A percentile compares a stretch with the other conserved stretches of the same genome.
phyloP scores from a whole-genome alignment of 2,329 filamentous ascomycete genomes.

The Passalora sequoiae region DNA sequence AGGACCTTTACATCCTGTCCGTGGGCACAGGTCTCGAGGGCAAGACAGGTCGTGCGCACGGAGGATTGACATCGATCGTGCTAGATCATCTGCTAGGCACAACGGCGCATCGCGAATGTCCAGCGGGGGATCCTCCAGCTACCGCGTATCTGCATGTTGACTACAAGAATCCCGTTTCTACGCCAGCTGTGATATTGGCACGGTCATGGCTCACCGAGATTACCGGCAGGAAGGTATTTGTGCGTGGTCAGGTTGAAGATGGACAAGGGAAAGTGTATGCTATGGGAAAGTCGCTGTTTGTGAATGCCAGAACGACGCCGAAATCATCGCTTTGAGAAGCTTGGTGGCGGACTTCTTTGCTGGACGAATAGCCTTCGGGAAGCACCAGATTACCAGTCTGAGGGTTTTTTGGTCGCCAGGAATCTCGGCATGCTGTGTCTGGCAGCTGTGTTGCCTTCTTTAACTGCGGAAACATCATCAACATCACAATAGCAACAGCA shows the following conservation, averaged over 20 bases:
- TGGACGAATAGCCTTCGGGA: too few species aligned
- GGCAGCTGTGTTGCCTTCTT: too few species aligned
- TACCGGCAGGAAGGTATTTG: conserved; percentile 18
- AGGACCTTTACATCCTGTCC: conserved; percentile 21
- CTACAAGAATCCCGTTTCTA: conserved; percentile 21
- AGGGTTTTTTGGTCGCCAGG: too few species aligned
- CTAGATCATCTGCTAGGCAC: conserved; percentile 21
- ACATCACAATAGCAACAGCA: too few species aligned
- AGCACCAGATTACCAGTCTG: too few species aligned
- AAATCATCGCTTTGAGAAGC: conserved; percentile 2
- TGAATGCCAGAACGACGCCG: conserved; percentile 8
- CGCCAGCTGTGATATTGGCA: conserved; percentile 19
- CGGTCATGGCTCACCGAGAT: conserved; percentile 20
- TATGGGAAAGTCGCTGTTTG: conserved; percentile 20
- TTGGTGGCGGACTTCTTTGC: too few species aligned
- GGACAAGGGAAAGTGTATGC: conserved; percentile 18
- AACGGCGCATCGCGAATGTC: conserved; percentile 5
- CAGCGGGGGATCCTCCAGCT: conserved; percentile 12
- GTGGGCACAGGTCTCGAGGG: conserved; percentile 22
- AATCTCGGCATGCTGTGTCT: too few species aligned
- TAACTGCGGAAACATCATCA: too few species aligned
- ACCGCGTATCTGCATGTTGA: conserved; percentile 24
- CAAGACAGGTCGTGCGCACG: conserved; percentile 22
- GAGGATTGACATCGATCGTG: conserved; percentile 21
- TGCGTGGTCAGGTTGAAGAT: conserved; percentile 21